Percentiles rank a stretch among this genome's conserved stretches.
Conservation (phyloP, 495 filamentous ascomycete species). For the Penicillium arizonense region DNA sequence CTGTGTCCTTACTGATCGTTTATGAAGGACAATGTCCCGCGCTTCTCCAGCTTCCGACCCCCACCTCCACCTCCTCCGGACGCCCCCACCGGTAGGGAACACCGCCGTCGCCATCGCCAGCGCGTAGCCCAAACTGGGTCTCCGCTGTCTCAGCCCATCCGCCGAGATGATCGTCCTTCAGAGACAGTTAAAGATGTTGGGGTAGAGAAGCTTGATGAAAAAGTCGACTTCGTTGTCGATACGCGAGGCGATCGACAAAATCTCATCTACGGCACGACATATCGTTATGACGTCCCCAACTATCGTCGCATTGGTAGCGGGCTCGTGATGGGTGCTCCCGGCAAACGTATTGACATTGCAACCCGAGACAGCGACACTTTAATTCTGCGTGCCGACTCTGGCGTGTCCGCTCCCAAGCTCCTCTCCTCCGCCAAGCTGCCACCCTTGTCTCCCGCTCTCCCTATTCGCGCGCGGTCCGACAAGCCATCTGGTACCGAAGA, state of each 20-base stretch:
- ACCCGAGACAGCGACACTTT: constrained; percentile 44
- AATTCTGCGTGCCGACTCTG: constrained; percentile 30
- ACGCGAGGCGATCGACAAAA: constrained; percentile 61
- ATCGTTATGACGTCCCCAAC: constrained; percentile 58
- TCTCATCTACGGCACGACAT: constrained; percentile 57
- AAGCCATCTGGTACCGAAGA: neutral
- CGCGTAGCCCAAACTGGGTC: neutral
- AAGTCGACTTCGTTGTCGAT: constrained; percentile 47
- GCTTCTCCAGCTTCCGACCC: constrained; percentile 56
- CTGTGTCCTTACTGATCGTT: neutral
- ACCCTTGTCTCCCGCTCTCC: neutral
- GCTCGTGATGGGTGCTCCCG: constrained; percentile 53
- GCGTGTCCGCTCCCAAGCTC: neutral
- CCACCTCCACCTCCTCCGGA: neutral
- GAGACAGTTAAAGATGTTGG: neutral
- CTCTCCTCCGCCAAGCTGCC: neutral
- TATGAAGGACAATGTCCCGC: constrained; percentile 52
- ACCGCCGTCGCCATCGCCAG: neutral
- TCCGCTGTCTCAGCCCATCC: no score
- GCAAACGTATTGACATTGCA: constrained; percentile 54
- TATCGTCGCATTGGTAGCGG: constrained; percentile 62
- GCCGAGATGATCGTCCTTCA: neutral
- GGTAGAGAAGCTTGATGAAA: neutral
- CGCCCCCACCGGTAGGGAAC: neutral
- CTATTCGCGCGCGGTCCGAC: constrained; percentile 18